phyloP scores from a whole-genome alignment of 129 eudicot species.

The Gnaphalium uliginosum region DNA sequence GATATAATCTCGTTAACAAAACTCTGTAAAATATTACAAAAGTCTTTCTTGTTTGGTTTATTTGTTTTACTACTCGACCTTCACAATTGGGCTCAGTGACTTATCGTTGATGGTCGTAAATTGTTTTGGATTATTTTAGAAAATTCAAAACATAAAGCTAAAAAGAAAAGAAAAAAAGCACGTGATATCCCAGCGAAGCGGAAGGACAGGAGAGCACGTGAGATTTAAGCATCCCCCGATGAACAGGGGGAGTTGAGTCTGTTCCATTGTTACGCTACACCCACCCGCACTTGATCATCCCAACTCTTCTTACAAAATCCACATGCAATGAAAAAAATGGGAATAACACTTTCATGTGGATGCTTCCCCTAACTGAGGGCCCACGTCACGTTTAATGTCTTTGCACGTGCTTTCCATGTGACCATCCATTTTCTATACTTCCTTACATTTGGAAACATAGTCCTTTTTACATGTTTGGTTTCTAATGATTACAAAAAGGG shows the following conservation, averaged over 20 bases:
- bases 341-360: slow-evolving; percentile 54
- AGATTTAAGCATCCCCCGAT: slow-evolving; percentile 34
- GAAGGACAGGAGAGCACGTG: slow-evolving; percentile 39
- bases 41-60: too few species aligned
- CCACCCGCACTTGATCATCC: slow-evolving; percentile 39
- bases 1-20: too few species aligned
- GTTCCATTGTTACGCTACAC: slow-evolving; percentile 25
- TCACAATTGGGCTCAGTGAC: too few species aligned
- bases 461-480: not conserved
- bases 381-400: slow-evolving; percentile 48
- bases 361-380: slow-evolving; percentile 38
- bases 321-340: slow-evolving; percentile 31
- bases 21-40: too few species aligned
- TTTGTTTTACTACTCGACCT: too few species aligned
- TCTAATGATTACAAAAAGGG: not conserved
- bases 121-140: too few species aligned
- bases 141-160: too few species aligned
- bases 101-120: too few species aligned
- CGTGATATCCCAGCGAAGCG: slow-evolving; percentile 44
- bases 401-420: slow-evolving; percentile 54
- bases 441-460: not conserved
- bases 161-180: slow-evolving; percentile 24
- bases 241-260: slow-evolving; percentile 25
- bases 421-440: slow-evolving; percentile 15
- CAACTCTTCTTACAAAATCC: slow-evolving; percentile 26